A percentile compares a stretch with the other conserved stretches of the same genome.
Conservation (phyloP, 345 rosid species). For the Eucalyptus erythrocorys region DNA sequence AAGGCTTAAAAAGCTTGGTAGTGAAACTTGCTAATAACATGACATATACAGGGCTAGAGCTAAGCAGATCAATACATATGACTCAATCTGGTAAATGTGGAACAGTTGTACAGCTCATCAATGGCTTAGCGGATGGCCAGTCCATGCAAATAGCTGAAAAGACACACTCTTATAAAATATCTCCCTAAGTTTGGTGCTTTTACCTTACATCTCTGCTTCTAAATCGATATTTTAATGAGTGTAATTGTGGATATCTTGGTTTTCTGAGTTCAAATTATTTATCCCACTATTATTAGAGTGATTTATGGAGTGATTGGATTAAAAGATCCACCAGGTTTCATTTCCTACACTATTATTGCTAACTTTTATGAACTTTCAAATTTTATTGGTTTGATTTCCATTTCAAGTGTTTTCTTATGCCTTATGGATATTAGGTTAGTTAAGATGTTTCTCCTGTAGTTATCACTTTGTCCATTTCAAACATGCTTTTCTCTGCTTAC, state of each 20-base stretch:
- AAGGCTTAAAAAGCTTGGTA: not conserved
- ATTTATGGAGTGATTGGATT: not conserved
- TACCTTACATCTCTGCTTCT: not conserved
- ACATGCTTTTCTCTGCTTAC: conserved; percentile 7
- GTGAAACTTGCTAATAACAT: not conserved
- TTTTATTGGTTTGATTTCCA: not conserved
- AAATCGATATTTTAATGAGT: not conserved
- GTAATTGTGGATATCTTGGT: not conserved
- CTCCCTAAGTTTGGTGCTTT: not conserved
- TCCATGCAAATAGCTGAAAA: not conserved
- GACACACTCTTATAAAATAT: not conserved
- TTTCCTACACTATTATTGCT: not conserved
- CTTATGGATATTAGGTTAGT: not conserved
- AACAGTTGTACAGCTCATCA: not conserved
- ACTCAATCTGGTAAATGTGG: not conserved
- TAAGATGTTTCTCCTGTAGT: not conserved
- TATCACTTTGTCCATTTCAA: not conserved
- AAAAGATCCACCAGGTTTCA: not conserved
- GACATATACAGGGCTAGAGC: not conserved
- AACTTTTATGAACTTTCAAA: not conserved
- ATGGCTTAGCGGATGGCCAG: not conserved
- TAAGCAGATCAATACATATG: not conserved
- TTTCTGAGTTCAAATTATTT: not conserved
- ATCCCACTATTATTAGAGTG: not conserved
- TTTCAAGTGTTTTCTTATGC: not conserved